Base-by-base conservation (phyloP, 2,329 filamentous ascomycete genomes). In the Sporothrix phasma region DNA sequence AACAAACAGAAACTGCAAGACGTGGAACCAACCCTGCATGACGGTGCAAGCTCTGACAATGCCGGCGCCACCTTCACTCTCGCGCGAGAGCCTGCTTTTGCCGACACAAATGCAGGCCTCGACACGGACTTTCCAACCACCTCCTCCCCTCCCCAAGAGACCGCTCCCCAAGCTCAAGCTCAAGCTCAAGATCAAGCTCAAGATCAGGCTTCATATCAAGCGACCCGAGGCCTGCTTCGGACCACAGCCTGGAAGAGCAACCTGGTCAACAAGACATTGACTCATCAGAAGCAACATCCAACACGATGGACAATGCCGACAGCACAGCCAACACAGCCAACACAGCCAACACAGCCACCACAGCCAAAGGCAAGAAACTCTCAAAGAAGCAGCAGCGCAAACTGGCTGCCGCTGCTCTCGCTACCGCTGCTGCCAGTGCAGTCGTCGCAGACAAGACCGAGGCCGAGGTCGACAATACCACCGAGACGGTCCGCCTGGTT, bases 301-400 rank as follows among this genome's bases (percentile, higher is more conserved):
- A 61, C 45, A 29, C 63, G 53, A 61, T 61, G 58, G 47, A 56
- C 24, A 49, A 47, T 31, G 51, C 19, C 22, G 37, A 5, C 4
- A n/a, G n/a, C n/a, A n/a, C n/a, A n/a, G 3, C 6, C 13, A 8
- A 34, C 8, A 8, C 31, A 3, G 34, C 10, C 34, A 13, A 37
- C 34, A 13, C 11, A 37, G 15, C 10, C 34, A 37, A 10, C 34
- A 2, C 10, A 3, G 10, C 26, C 2, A 13, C 37, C 53, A 19
- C 34, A 7, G 34, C 47, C 29, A 49, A 51, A 24, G 64, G 47
- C 54, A 66, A 66, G 56, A 66, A 66, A 39, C 64, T 66, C 8
- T 51, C 62, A 17, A 66, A 66, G 62, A 66, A 66, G 51, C 64
- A 64, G 53, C 62, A 66, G 45, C 62, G 61, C 64, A 66, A 59